Evolutionary conservation across 768 basidiomycete species (phyloP).

Genomic region (Tremella yokohamensis): DNA sequence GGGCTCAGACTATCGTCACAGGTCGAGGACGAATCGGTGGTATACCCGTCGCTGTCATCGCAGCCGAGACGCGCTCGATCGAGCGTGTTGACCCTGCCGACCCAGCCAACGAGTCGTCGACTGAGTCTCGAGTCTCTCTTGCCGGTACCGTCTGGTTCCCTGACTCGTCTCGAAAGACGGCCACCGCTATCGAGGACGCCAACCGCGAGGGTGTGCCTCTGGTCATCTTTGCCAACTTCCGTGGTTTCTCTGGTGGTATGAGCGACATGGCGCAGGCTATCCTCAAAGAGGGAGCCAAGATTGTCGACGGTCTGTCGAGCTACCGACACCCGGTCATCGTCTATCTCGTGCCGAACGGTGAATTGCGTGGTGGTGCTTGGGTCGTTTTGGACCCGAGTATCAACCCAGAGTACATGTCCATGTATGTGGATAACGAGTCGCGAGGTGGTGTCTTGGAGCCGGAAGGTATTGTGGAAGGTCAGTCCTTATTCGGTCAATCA

Average conservation of each 20-base stretch:
- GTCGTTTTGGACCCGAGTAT: constrained; percentile 98
- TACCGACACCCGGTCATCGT: constrained; percentile 98
- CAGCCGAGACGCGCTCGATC: constrained; percentile 81
- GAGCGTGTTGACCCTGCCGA: constrained; percentile 96
- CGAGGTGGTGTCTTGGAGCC: constrained; percentile 93
- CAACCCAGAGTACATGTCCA: constrained; percentile 96
- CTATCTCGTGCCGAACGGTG: constrained; percentile 97
- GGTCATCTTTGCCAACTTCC: constrained; percentile 99
- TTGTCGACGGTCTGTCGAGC: constrained; percentile 93
- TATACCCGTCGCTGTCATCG: constrained; percentile 95
- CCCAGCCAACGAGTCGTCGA: constrained; percentile 92
- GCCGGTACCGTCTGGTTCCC: constrained; percentile 99
- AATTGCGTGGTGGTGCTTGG: constrained; percentile 98
- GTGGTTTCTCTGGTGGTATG: constrained; percentile 94
- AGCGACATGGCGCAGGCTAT: constrained; percentile 74
- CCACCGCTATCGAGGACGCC: constrained; percentile 98
- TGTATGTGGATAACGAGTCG: constrained; percentile 95
- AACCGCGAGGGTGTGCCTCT: constrained; percentile 93
- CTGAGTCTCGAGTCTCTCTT: constrained; percentile 97
- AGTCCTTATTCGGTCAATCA: constrained; percentile 2
- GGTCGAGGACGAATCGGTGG: constrained; percentile 94
- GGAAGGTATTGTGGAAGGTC: constrained; percentile 92
- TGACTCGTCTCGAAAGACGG: constrained; percentile 98
- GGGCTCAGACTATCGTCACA: constrained; percentile 98
- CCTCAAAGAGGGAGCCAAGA: constrained; percentile 94